These are phyloP conservation scores for Lactifluus rugatus DNA, from an alignment of 768 basidiomycete species.

Conservation along the genomic window DNA sequence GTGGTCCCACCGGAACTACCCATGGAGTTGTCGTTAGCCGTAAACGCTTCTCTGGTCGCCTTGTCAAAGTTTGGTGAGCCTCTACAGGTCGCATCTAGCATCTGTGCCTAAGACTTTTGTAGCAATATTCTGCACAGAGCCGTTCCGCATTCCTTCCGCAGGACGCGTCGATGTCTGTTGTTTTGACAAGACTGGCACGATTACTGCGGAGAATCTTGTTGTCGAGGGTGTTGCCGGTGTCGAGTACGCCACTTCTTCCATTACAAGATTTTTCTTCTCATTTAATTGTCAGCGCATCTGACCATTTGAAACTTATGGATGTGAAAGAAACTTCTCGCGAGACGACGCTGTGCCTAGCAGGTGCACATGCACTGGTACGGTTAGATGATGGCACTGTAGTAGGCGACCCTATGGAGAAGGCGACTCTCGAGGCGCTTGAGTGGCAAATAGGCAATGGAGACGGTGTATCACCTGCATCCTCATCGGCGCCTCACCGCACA, in stretches of 20 bases:
- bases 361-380: conserved; percentile 89
- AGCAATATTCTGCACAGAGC: conserved; percentile 99
- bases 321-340: conserved; percentile 69
- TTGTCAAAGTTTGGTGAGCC: conserved; percentile 81
- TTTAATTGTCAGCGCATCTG: conserved; percentile 35
- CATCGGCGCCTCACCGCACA: conserved; percentile 44
- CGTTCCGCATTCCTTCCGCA: conserved; percentile 93
- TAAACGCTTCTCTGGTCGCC: conserved; percentile 90
- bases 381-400: conserved; percentile 91
- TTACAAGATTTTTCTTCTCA: conserved; percentile 4
- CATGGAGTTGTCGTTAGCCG: conserved; percentile 94
- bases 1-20: conserved; percentile 97
- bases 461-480: conserved; percentile 47
- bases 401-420: conserved; percentile 99
- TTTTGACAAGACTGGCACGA: conserved; percentile 99
- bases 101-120: neutral
- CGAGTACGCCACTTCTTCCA: conserved; percentile 45
- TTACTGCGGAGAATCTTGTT: conserved; percentile 91
- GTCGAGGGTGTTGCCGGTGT: conserved; percentile 90
- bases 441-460: conserved; percentile 60
- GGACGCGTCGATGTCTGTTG: conserved; percentile 97
- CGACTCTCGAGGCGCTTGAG: conserved; percentile 80
- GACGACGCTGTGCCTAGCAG: conserved; percentile 81
- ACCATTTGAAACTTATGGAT: conserved; percentile 60
- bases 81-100: neutral